These are phyloP conservation scores for Rugonectria rugulosa DNA, from an alignment of 2,329 filamentous ascomycete species.

Conservation along the genomic window DNA sequence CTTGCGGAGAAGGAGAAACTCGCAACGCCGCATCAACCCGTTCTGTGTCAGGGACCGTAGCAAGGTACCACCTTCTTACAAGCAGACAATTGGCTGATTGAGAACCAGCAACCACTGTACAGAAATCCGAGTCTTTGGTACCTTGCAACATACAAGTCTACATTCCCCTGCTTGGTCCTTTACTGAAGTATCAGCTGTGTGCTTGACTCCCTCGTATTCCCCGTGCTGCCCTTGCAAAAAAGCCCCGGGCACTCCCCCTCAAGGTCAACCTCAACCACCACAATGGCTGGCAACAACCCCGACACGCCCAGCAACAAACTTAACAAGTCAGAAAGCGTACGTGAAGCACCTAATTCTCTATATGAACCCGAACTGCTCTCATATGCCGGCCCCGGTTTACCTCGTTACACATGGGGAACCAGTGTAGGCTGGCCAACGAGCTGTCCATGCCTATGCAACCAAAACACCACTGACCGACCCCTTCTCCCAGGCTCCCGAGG, in stretches of 20 bases:
- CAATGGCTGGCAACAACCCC: constrained; percentile 50
- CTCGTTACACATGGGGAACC: constrained; percentile 13
- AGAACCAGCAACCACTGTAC: neutral
- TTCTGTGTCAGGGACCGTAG: too few species aligned
- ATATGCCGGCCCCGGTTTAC: neutral
- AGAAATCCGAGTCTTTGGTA: neutral
- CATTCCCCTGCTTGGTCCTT: neutral
- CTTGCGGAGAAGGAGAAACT: constrained; percentile 30
- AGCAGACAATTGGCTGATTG: too few species aligned
- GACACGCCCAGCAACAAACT: constrained; percentile 40
- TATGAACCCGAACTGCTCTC: too few species aligned
- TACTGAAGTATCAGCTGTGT: neutral
- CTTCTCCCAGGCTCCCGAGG: constrained; percentile 48
- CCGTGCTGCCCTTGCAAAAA: neutral
- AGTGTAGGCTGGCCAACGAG: constrained; percentile 8
- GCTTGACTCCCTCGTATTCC: neutral
- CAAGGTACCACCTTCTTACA: too few species aligned
- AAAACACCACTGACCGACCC: constrained; percentile 33
- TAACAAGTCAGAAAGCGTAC: constrained; percentile 46
- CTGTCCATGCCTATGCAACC: constrained; percentile 3
- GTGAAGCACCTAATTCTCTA: constrained; percentile 19
- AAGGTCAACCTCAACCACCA: constrained; percentile 6
- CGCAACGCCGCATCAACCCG: constrained; percentile 23
- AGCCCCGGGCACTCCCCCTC: too few species aligned
- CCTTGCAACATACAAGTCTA: constrained; percentile 19